phyloP scores from a whole-genome alignment of 345 rosid genomes.

The Eucalyptus curtisii region DNA sequence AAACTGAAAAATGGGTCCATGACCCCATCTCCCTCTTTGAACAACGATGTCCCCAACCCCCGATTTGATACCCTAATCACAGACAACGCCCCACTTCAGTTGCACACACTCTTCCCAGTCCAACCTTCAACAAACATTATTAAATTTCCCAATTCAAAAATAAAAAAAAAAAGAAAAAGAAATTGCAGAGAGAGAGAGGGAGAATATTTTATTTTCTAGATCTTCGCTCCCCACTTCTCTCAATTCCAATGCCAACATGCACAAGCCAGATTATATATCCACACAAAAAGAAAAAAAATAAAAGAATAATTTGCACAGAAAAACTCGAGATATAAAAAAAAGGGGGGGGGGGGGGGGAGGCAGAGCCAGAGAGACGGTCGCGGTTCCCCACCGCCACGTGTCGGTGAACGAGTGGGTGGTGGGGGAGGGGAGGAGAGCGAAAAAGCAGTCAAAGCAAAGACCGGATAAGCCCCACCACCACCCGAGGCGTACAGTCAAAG shows the following conservation, averaged over 20 bases:
- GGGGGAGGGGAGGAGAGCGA: not conserved
- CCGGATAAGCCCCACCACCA: conserved; percentile 5
- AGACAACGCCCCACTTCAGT: not conserved
- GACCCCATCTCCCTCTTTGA: not conserved
- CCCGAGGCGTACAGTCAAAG: conserved; percentile 4
- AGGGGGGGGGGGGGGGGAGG: rapidly evolving
- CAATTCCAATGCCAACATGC: not conserved
- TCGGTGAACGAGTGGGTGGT: not conserved
- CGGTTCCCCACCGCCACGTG: not conserved
- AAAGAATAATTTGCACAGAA: not conserved
- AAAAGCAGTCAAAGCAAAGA: conserved; percentile 3
- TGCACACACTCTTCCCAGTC: not conserved
- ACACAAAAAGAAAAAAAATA: not conserved
- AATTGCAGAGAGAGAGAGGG: not conserved
- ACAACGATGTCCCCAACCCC: not conserved
- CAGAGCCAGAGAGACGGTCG: too few relatives aligned
- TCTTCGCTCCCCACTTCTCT: not conserved
- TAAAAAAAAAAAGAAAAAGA: not conserved
- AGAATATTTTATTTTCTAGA: not conserved
- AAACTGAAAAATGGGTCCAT: not conserved
- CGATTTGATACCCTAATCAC: not conserved
- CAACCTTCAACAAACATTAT: not conserved
- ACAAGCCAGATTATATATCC: not conserved
- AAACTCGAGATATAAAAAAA: not conserved
- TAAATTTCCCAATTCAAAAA: not conserved